Percentiles rank a stretch among this genome's conserved stretches.
phyloP scores from a whole-genome alignment of 164 flowering plant genomes.

The Chimonanthus praecox region DNA sequence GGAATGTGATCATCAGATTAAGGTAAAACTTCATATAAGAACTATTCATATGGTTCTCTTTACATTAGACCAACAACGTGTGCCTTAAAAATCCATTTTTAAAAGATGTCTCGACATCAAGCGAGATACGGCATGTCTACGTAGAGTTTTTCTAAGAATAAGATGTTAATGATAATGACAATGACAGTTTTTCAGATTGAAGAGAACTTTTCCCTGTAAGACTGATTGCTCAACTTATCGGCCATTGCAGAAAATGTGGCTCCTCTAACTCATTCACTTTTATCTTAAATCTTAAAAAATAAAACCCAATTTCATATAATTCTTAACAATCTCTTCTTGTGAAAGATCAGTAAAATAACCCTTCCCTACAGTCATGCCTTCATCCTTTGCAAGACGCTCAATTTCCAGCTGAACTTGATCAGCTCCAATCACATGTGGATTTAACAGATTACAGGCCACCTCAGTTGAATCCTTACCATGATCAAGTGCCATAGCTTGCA shows the following conservation, averaged over 20 bases:
- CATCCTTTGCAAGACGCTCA: constrained; percentile 52
- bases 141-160: too few relatives aligned
- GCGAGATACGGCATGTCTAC: too few relatives aligned
- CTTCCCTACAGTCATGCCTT: constrained; percentile 60
- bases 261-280: constrained; percentile 2
- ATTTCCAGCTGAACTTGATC: constrained; percentile 53
- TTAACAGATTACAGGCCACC: constrained; percentile 67
- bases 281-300: background rate
- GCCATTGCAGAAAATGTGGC: background rate
- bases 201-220: too few relatives aligned
- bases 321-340: constrained; percentile 46
- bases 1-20: too few relatives aligned
- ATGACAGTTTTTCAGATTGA: too few relatives aligned
- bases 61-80: too few relatives aligned
- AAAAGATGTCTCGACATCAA: too few relatives aligned
- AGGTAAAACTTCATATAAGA: too few relatives aligned
- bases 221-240: too few relatives aligned
- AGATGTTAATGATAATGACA: too few relatives aligned
- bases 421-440: constrained; percentile 53
- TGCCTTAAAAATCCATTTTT: too few relatives aligned
- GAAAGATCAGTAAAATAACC: constrained; percentile 70
- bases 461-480: constrained; percentile 63
- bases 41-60: too few relatives aligned
- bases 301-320: constrained; percentile 18
- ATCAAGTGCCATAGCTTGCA: constrained; percentile 61